phyloP scores from a whole-genome alignment of 805 yeast genomes.

The Barnettozyma botsteinii region DNA sequence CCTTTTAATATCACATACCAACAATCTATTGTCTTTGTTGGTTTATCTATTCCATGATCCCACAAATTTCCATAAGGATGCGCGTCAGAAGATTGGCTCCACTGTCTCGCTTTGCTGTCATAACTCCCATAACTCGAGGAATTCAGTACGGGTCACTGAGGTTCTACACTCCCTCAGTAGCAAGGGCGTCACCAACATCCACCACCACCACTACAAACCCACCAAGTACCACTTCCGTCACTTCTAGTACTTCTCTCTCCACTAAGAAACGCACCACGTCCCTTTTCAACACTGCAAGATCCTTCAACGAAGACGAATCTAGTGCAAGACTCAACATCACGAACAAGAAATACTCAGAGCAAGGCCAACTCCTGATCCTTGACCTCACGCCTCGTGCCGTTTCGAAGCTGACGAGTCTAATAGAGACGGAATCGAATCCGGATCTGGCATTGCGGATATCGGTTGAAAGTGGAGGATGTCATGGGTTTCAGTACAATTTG shows the following conservation, averaged over 20 bases:
- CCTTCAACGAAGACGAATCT: slow-evolving; percentile 5
- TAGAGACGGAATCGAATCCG: slow-evolving; percentile 48
- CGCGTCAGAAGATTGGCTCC: too few species aligned
- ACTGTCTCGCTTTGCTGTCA: too few species aligned
- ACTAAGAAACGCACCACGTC: slow-evolving; percentile 11
- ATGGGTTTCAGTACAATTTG: slow-evolving; percentile 89
- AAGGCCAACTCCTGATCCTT: slow-evolving; percentile 31
- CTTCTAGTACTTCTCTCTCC: background rate
- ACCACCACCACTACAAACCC: too few species aligned
- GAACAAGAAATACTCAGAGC: slow-evolving; percentile 24
- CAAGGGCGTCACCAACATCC: too few species aligned
- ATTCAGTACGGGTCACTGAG: too few species aligned
- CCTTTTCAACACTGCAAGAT: slow-evolving; percentile 9
- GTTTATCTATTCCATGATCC: too few species aligned
- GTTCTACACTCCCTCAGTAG: too few species aligned
- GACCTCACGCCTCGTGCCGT: slow-evolving; percentile 35
- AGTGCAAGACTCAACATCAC: slow-evolving; percentile 6
- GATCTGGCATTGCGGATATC: slow-evolving; percentile 61
- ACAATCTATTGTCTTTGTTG: too few species aligned
- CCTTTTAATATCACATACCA: too few species aligned
- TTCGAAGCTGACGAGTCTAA: slow-evolving; percentile 46
- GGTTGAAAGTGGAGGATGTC: slow-evolving; percentile 97
- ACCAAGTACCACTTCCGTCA: background rate
- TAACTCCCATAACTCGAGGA: too few species aligned
- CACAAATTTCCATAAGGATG: too few species aligned